Percentiles rank a stretch among this genome's conserved stretches.
Conservation (phyloP, 2,329 filamentous ascomycete genomes). For the Aspergillus sojae region DNA sequence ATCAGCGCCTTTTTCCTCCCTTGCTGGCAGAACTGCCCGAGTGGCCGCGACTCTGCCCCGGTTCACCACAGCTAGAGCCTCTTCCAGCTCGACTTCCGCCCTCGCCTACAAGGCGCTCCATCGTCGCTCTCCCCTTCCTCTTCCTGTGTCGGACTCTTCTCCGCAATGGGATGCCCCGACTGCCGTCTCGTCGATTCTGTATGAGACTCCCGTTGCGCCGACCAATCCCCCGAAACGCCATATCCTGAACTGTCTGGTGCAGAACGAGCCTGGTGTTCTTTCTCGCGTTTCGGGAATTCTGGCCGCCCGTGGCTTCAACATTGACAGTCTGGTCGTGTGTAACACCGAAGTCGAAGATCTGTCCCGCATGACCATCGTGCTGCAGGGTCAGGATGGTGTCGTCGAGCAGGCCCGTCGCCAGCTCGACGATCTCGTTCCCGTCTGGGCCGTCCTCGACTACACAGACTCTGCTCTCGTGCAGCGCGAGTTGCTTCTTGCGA, state of each 20-base stretch:
- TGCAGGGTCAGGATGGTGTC: conserved; percentile 93
- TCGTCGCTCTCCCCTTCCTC: conserved; percentile 81
- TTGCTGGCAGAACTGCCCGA: conserved; percentile 31
- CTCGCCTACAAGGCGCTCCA: conserved; percentile 97
- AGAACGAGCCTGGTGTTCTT: conserved; percentile 97
- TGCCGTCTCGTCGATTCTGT: conserved; percentile 96
- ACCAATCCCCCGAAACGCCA: conserved; percentile 86
- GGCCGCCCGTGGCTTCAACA: conserved; percentile 96
- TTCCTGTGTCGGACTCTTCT: conserved; percentile 74
- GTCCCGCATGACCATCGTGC: conserved; percentile 97
- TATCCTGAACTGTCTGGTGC: conserved; percentile 95
- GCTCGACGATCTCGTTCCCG: conserved; percentile 93
- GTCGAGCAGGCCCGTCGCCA: conserved; percentile 96
- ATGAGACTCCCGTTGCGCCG: conserved; percentile 90
- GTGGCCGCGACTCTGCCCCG: conserved; percentile 31
- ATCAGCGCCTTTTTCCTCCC: conserved; percentile 33
- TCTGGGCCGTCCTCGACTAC: conserved; percentile 98
- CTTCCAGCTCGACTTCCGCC: conserved; percentile 76
- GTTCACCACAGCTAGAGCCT: conserved; percentile 35
- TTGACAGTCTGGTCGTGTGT: conserved; percentile 96
- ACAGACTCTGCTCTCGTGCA: conserved; percentile 90
- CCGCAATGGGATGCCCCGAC: conserved; percentile 86
- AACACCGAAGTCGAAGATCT: conserved; percentile 96
- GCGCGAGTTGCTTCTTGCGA: conserved; percentile 90
- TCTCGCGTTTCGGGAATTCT: conserved; percentile 96